Percentiles rank a stretch among this genome's conserved stretches.
These are phyloP conservation scores for Hypomyces rosellus DNA, from an alignment of 2,329 filamentous ascomycete species.

Conservation along the genomic window DNA sequence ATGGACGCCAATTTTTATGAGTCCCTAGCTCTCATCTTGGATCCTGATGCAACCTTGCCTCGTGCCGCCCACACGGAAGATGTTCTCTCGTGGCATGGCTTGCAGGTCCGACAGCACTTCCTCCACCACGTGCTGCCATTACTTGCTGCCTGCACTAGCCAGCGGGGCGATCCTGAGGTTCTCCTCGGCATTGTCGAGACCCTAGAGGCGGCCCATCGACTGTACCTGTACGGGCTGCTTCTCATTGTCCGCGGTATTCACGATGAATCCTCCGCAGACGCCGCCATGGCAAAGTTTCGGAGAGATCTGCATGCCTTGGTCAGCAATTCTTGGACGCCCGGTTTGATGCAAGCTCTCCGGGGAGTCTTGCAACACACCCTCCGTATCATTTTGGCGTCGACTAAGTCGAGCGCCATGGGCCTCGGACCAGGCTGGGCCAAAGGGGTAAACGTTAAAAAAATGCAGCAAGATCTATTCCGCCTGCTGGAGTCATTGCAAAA, in stretches of 20 bases:
- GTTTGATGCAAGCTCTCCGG: constrained; percentile 48
- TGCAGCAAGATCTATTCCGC: constrained; percentile 46
- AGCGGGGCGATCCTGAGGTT: constrained; percentile 39
- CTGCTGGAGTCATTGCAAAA: constrained; percentile 54
- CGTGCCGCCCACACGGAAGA: constrained; percentile 48
- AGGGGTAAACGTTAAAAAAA: constrained; percentile 23
- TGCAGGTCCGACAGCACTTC: constrained; percentile 56
- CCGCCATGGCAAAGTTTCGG: constrained; percentile 45
- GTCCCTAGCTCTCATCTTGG: constrained; percentile 47
- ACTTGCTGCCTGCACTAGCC: constrained; percentile 41
- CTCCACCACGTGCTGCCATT: constrained; percentile 52
- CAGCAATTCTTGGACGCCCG: constrained; percentile 53
- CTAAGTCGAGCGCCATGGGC: constrained; percentile 11
- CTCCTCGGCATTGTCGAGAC: constrained; percentile 48
- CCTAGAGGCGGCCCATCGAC: constrained; percentile 52
- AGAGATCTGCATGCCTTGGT: constrained; percentile 59
- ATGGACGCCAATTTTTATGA: constrained; percentile 41
- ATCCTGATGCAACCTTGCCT: constrained; percentile 41
- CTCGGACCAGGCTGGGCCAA: constrained; percentile 17
- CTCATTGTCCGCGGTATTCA: constrained; percentile 45
- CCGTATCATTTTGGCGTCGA: constrained; percentile 37
- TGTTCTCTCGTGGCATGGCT: constrained; percentile 53
- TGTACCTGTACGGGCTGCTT: constrained; percentile 50
- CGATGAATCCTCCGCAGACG: constrained; percentile 28
- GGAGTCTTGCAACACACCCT: constrained; percentile 49